phyloP scores from a whole-genome alignment of 192 early-diverging fungal species.

The Gamsiella multidivaricata region DNA sequence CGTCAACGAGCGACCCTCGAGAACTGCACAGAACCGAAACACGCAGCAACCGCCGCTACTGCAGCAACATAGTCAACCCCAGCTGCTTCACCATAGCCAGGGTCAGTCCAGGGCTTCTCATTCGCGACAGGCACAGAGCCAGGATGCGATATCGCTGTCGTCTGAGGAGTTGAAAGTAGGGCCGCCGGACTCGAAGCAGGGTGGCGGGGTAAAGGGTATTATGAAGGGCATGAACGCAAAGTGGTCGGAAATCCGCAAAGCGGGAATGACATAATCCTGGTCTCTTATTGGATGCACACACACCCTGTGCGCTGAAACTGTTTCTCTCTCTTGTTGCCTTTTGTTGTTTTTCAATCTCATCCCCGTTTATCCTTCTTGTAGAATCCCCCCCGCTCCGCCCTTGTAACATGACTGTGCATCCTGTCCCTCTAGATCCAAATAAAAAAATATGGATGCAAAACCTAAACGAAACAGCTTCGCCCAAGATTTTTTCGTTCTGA shows the following conservation, averaged over 20 bases:
- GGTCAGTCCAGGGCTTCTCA: not conserved
- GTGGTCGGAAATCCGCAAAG: conserved; percentile 37
- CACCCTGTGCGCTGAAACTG: no score
- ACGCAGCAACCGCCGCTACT: conserved; percentile 2
- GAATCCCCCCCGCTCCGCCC: no score
- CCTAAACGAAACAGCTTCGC: no score
- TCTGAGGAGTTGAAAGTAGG: conserved; percentile 24
- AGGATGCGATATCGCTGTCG: conserved; percentile 15
- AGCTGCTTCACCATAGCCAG: not conserved
- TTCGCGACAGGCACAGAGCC: conserved; percentile 17
- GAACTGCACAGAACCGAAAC: not conserved
- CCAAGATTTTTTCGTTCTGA: no score
- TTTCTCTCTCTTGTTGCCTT: no score
- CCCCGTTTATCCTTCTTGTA: no score
- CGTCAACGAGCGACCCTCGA: no score
- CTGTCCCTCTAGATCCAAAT: no score
- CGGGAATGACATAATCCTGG: conserved; percentile 4
- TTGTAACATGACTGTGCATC: no score
- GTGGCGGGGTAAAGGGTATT: conserved; percentile 25
- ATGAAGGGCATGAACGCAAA: conserved; percentile 46
- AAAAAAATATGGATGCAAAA: no score
- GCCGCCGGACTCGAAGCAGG: conserved; percentile 7
- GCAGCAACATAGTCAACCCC: conserved; percentile 16
- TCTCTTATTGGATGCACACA: no score
- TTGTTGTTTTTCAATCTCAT: no score